Evolutionary conservation across 345 rosid genomes (phyloP).

Genomic region (Cardamine occulta): DNA sequence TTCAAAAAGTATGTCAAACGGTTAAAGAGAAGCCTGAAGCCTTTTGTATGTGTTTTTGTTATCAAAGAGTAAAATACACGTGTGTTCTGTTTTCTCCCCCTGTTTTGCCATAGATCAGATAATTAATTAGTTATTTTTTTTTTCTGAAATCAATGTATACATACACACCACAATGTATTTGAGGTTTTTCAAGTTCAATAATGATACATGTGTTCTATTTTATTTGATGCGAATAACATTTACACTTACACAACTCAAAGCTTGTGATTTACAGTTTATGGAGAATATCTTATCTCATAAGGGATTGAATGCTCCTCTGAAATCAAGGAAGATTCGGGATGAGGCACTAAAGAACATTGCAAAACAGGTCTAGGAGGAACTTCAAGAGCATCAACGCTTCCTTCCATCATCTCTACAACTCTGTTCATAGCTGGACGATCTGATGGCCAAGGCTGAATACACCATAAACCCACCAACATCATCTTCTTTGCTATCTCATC

Average conservation of each 20-base stretch:
- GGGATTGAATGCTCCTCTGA: no score
- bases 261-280: no score
- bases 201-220: not conserved
- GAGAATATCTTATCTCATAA: no score
- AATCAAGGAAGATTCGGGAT: no score
- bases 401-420: slow-evolving; percentile 48
- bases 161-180: no score
- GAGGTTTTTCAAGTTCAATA: no score
- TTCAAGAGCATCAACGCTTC: slow-evolving; percentile 26
- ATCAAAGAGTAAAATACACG: not conserved
- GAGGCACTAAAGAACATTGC: not conserved
- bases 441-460: slow-evolving; percentile 44
- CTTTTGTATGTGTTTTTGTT: not conserved
- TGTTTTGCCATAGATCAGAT: no score
- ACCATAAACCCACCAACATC: slow-evolving; percentile 45
- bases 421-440: slow-evolving; percentile 38
- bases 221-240: not conserved
- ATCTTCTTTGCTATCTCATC: no score
- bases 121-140: not conserved
- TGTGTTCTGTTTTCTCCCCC: no score
- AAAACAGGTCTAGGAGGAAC: slow-evolving; percentile 37
- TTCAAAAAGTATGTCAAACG: not conserved
- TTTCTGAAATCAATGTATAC: not conserved
- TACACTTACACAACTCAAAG: not conserved
- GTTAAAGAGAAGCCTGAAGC: not conserved